Evolutionary conservation across 768 basidiomycete genomes (phyloP), one percentile per base, ranked within the genome.

Genomic region (Lactarius hatsudake): DNA sequence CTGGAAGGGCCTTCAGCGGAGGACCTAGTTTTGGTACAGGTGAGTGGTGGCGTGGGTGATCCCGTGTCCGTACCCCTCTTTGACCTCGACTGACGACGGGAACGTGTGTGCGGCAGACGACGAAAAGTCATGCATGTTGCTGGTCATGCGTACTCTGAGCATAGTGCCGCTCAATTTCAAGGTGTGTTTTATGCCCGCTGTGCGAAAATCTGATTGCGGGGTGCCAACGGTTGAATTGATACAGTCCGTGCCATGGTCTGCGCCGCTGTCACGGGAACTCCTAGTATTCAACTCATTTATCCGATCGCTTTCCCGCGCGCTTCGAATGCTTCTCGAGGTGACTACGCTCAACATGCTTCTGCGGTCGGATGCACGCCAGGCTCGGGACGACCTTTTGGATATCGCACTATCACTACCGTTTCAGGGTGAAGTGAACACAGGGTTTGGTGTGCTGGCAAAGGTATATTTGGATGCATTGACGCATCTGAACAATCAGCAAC

Each of bases 231-330:
- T 26, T 53, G 45, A 48, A 40, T 54, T 59, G 55, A 70, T 62
- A 48, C 74, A 97, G 94, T 68, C 93, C 42, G 90, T 90, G 76
- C 86, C 91, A 71, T 99, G 97, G 97, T 90, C 89, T 48, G 97
- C 96, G 32, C 97, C 97, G 51, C 81, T 99, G 59, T 98, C 96
- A 72, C 91, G 97, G 68, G 96, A 98, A 77, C 81, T 99, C 67
- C 83, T 99, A 59, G 95, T 97, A 68, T 99, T 98, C 85, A 99
- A 99, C 82, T 94, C 95, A 58, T 98, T 98, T 76, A 88, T 97
- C 74, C 89, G 93, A 61, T 91, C 93, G 60, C 81, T 98, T 68
- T 91, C 94, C 64, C 90, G 95, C 66, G 91, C 95, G 34, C 82
- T 98, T 66, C 87, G 97, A 69, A 91, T 91, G 65, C 82, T 98